Evolutionary conservation across 1,139 yeast species (phyloP).

Genomic region (Yamadazyma spencermartinsiae): DNA sequence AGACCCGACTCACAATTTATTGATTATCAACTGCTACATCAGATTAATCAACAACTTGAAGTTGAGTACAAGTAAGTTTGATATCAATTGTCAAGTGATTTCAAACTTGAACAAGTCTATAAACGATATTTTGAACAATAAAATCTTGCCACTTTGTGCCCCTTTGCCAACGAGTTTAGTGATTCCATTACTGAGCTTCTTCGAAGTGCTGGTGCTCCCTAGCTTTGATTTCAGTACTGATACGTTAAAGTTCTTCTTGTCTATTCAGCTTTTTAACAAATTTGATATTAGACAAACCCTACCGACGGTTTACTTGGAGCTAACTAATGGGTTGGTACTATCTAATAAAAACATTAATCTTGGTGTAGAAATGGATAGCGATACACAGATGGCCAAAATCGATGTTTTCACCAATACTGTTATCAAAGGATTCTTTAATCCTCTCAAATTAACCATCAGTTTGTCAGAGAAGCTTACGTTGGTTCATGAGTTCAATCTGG

Average conservation of each 20-base stretch:
- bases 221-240: background rate
- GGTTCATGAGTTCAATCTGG: conserved; percentile 9
- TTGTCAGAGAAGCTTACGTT: conserved; percentile 22
- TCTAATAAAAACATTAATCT: conserved; percentile 5
- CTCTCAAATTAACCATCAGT: conserved; percentile 20
- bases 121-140: background rate
- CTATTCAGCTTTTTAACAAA: conserved; percentile 24
- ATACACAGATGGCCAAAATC: conserved; percentile 10
- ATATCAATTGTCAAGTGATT: conserved; percentile 20
- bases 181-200: conserved; percentile 1
- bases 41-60: conserved; percentile 35
- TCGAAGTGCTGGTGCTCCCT: background rate
- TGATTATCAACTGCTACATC: conserved; percentile 32
- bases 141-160: background rate
- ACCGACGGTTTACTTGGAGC: conserved; percentile 20
- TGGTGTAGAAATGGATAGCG: background rate
- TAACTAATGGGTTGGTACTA: conserved; percentile 18
- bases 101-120: background rate
- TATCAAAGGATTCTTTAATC: conserved; percentile 26
- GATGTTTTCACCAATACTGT: conserved; percentile 25
- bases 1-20: conserved; percentile 21
- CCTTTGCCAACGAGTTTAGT: background rate
- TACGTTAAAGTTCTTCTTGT: conserved; percentile 22
- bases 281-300: conserved; percentile 25
- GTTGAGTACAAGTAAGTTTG: conserved; percentile 18